These are phyloP conservation scores for Apium graveolens DNA, from an alignment of 129 eudicot species.

Conservation along the genomic window DNA sequence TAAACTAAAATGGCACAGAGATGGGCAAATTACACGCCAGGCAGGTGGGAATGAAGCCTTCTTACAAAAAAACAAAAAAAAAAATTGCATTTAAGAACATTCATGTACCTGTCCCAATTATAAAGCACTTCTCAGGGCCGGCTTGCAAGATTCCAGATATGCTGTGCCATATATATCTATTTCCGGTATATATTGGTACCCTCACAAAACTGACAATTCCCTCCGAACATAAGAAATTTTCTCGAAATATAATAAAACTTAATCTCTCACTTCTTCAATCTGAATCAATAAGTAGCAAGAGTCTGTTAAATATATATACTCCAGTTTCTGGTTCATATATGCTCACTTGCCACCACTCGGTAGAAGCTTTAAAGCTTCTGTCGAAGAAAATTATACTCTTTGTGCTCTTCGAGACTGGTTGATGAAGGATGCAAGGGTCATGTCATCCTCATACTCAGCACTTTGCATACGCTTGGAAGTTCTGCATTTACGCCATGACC, in stretches of 20 bases:
- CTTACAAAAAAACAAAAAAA: background rate
- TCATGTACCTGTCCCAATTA: background rate
- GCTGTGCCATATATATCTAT: background rate
- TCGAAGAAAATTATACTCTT: background rate
- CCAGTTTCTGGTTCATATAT: background rate
- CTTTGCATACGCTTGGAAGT: background rate
- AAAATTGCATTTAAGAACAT: background rate
- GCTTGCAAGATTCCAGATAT: background rate
- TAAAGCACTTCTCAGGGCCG: background rate
- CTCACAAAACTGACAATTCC: background rate
- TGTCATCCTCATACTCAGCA: slow-evolving; percentile 13
- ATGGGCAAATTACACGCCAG: background rate
- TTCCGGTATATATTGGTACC: background rate
- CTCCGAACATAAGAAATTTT: background rate
- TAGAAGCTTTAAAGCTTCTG: background rate
- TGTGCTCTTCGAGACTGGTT: background rate
- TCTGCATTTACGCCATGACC: background rate
- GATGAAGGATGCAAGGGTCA: slow-evolving; percentile 34
- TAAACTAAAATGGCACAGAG: background rate
- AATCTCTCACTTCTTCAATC: slow-evolving; percentile 10
- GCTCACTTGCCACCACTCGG: background rate
- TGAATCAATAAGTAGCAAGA: slow-evolving; percentile 3
- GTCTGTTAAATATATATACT: background rate
- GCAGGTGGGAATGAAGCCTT: background rate
- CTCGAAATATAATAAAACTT: background rate